Evolutionary conservation across 768 basidiomycete genomes (phyloP).

Genomic region (Coprinopsis cinerea): DNA sequence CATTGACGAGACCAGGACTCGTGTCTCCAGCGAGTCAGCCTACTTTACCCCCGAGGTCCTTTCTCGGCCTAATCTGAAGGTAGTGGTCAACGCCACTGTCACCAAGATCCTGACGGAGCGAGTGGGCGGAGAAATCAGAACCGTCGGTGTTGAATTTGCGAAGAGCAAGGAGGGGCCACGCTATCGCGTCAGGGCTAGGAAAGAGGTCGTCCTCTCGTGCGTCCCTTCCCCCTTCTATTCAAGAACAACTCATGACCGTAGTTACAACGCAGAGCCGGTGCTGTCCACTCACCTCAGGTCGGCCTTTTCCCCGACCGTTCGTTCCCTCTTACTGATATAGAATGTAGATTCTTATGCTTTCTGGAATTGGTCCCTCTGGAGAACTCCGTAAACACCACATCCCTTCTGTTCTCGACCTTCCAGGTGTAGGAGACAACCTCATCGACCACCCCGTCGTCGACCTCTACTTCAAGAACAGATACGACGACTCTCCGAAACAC

Average conservation of each 20-base stretch:
- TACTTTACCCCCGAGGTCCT: constrained; percentile 60
- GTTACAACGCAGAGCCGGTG: constrained; percentile 39
- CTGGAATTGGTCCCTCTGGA: constrained; percentile 67
- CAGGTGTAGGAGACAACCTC: constrained; percentile 70
- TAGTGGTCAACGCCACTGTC: constrained; percentile 46
- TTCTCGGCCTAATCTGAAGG: constrained; percentile 52
- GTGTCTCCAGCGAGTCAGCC: constrained; percentile 56
- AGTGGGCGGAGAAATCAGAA: constrained; percentile 29
- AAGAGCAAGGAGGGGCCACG: constrained; percentile 24
- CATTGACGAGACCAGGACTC: constrained; percentile 40
- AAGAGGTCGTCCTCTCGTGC: constrained; percentile 53
- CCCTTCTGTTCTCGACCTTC: constrained; percentile 52
- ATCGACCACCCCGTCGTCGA: constrained; percentile 61
- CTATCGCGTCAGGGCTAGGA: constrained; percentile 38
- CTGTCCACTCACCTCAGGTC: constrained; percentile 53
- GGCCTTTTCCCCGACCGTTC: constrained; percentile 1
- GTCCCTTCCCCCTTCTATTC: constrained; percentile 16
- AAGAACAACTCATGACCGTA: neutral
- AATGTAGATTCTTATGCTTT: constrained; percentile 57
- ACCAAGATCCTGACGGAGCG: constrained; percentile 47
- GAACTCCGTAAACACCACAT: constrained; percentile 51
- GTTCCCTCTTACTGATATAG: neutral
- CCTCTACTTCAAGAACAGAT: constrained; percentile 47
- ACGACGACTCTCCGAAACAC: constrained; percentile 35
- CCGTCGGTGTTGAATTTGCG: constrained; percentile 54